Percentiles rank a stretch among this genome's conserved stretches.
Evolutionary conservation across 192 early-diverging fungal species (phyloP).

Genomic region (Coemansia sp.): DNA sequence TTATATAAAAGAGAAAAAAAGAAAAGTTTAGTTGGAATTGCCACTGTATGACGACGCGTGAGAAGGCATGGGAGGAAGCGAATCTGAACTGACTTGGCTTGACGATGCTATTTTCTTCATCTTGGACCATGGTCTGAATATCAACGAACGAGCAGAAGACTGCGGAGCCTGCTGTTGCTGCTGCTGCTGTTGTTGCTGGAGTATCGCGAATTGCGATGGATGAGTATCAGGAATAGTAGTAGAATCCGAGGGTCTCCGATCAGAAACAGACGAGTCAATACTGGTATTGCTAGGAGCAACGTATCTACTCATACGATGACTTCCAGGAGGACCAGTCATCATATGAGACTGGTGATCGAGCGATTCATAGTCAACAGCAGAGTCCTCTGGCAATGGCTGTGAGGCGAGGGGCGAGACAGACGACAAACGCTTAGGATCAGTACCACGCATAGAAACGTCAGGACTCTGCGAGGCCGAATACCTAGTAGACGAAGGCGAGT

Average conservation of each 20-base stretch:
- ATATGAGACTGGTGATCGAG: neutral
- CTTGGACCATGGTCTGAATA: slow-evolving; percentile 55
- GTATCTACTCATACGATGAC: slow-evolving; percentile 33
- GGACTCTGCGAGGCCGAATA: slow-evolving; percentile 31
- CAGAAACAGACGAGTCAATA: slow-evolving; percentile 14
- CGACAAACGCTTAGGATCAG: slow-evolving; percentile 27
- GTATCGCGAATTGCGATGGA: slow-evolving; percentile 2
- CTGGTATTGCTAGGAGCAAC: slow-evolving; percentile 17
- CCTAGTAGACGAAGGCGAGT: slow-evolving; percentile 39
- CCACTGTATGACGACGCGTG: slow-evolving; percentile 39
- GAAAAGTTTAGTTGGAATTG: slow-evolving; percentile 16
- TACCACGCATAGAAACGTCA: slow-evolving; percentile 10
- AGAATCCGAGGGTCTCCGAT: slow-evolving; percentile 46
- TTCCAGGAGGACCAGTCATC: neutral
- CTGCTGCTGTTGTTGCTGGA: slow-evolving; percentile 19
- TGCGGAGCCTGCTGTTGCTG: slow-evolving; percentile 30
- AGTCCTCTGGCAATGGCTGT: slow-evolving; percentile 43
- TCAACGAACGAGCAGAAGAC: slow-evolving; percentile 36
- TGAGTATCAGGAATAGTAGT: slow-evolving; percentile 6
- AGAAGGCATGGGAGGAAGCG: slow-evolving; percentile 40
- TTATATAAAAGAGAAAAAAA: neutral
- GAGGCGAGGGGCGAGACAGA: slow-evolving; percentile 27
- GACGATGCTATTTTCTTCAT: slow-evolving; percentile 54
- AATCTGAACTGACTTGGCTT: slow-evolving; percentile 38
- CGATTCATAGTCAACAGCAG: slow-evolving; percentile 21